Evolutionary conservation across 164 flowering plant genomes (phyloP).

Genomic region (Amborella trichopoda): DNA sequence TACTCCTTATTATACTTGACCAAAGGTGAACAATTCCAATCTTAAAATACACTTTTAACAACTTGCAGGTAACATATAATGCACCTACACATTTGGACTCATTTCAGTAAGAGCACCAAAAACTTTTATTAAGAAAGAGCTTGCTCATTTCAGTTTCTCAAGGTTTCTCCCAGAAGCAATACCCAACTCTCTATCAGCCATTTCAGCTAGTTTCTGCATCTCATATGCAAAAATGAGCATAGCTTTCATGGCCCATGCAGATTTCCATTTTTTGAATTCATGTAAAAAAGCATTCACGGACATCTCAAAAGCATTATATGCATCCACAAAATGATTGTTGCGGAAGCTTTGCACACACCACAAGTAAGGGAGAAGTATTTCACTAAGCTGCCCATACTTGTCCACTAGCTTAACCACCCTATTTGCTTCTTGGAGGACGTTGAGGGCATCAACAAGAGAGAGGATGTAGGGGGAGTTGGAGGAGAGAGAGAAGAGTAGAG

Average conservation of each 20-base stretch:
- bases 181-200: slow-evolving; percentile 85
- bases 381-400: slow-evolving; percentile 47
- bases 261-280: slow-evolving; percentile 93
- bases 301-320: slow-evolving; percentile 72
- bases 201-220: slow-evolving; percentile 90
- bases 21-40: slow-evolving; percentile 96
- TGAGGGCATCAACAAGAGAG: slow-evolving; percentile 76
- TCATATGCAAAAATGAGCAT: slow-evolving; percentile 64
- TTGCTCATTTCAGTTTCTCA: slow-evolving; percentile 88
- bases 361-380: slow-evolving; percentile 44
- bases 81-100: slow-evolving; percentile 98
- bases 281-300: slow-evolving; percentile 78
- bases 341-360: slow-evolving; percentile 60
- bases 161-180: slow-evolving; percentile 63
- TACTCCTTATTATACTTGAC: slow-evolving; percentile 94
- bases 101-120: slow-evolving; percentile 97
- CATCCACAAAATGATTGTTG: slow-evolving; percentile 41
- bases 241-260: slow-evolving; percentile 93
- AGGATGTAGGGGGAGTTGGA: slow-evolving; percentile 48
- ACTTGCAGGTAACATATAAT: slow-evolving; percentile 87
- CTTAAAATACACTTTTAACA: slow-evolving; percentile 93
- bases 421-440: slow-evolving; percentile 64
- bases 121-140: slow-evolving; percentile 94
- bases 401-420: slow-evolving; percentile 65
- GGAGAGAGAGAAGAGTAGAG: slow-evolving; percentile 58